Base-by-base conservation (phyloP, 2,329 filamentous ascomycete species). In the Ambrosiella cleistominuta region DNA sequence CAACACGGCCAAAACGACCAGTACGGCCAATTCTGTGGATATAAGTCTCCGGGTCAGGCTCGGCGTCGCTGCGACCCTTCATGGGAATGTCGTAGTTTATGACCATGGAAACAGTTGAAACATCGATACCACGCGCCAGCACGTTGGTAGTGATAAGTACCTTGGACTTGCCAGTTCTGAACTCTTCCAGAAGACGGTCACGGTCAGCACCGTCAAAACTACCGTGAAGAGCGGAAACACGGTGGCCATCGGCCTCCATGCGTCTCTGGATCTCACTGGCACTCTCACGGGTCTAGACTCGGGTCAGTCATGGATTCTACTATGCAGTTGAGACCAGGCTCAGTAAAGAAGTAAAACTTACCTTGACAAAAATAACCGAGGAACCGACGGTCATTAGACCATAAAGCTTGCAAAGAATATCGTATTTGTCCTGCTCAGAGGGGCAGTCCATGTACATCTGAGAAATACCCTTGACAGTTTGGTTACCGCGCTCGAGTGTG, bases 61-160 rank as follows among this genome's bases (percentile, higher is more conserved):
- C 87, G 36, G 77, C 77, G 64, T 97, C 90, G 15, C 85, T 82
- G 38, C 78, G 72, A 45, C 85, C 83, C 66, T 85, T 84, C 75
- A 85, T 86, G 27, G 85, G 85, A 60, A 88, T 85, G 64, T 88
- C 85, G 71, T 98, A 98, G 75, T 98, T 98, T 75, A 98, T 89
- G 57, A 98, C 93, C 84, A 98, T 93, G 8, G 89, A 95, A 12
- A 98, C 93, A 36, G 72, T 94, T 70, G 68, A 97, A 74, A 82
- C 80, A 67, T 98, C 93, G 66, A 98, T 97, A 68, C 93, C 93
- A 67, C 93, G 89, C 7, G 93, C 87, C 60, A 98, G 79, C 42
- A 98, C 90, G 67, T 98, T 98, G 64, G 93, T 98, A 1, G 93
- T 94, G 67, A 98, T 96, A 62, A 98, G 83, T 7, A 98, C 93